Percentiles rank a stretch among this genome's conserved stretches.
Conservation (phyloP, 768 basidiomycete genomes). For the Lactarius trivialis region DNA sequence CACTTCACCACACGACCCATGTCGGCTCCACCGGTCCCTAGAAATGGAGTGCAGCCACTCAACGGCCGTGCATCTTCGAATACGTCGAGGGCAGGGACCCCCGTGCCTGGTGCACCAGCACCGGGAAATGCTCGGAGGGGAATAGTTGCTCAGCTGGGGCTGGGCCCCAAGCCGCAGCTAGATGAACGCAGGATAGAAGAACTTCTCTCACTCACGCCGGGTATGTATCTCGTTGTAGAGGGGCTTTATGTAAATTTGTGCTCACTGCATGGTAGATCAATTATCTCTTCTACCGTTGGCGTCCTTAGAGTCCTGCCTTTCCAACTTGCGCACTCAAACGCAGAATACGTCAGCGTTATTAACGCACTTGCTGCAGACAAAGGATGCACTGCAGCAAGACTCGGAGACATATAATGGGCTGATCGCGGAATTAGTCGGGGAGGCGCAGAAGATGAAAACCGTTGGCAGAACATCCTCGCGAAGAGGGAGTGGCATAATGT, state of each 20-base stretch:
- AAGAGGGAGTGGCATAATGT: constrained; percentile 33
- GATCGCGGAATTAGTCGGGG: constrained; percentile 87
- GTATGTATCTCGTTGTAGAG: constrained; percentile 36
- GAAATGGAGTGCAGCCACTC: constrained; percentile 32
- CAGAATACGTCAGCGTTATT: constrained; percentile 68
- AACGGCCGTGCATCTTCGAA: constrained; percentile 33
- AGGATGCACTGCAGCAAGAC: constrained; percentile 79
- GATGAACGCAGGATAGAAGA: constrained; percentile 59
- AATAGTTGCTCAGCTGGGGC: constrained; percentile 36
- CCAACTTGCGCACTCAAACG: constrained; percentile 65
- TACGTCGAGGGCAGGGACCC: constrained; percentile 46
- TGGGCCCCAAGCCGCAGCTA: constrained; percentile 75
- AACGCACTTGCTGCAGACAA: constrained; percentile 74
- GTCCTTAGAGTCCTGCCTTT: constrained; percentile 58
- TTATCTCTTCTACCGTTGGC: constrained; percentile 64
- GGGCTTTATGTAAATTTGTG: neutral
- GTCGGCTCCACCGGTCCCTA: constrained; percentile 69
- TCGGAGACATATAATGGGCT: constrained; percentile 85
- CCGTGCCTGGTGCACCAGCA: constrained; percentile 34
- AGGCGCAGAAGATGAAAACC: constrained; percentile 79
- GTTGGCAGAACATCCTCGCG: constrained; percentile 44
- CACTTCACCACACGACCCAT: constrained; percentile 78
- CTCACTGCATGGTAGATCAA: constrained; percentile 45
- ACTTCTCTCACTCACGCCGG: constrained; percentile 59
- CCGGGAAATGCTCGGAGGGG: constrained; percentile 33